Percentiles rank a stretch among this genome's conserved stretches.
Conservation (phyloP, 2,329 filamentous ascomycete genomes). For the Epichloe amarillans region DNA sequence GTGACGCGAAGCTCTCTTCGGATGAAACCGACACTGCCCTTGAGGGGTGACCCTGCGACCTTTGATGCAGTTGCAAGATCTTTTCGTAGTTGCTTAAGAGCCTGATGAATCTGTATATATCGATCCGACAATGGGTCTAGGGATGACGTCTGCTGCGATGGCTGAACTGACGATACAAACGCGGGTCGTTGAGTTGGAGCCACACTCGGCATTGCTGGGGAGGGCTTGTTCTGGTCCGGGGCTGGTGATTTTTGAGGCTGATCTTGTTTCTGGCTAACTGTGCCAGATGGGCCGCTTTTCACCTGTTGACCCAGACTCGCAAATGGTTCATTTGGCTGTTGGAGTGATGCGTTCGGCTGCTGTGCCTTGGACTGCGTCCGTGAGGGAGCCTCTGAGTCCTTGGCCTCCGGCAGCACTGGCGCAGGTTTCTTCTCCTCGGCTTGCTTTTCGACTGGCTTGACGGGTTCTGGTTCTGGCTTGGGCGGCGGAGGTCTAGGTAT, state of each 20-base stretch:
- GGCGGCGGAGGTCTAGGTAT: conserved; percentile 30
- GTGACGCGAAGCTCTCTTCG: conserved; percentile 57
- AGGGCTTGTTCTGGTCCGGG: background rate
- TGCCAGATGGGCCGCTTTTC: conserved; percentile 3
- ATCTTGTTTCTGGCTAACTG: background rate
- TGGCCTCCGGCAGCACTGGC: conserved; percentile 6
- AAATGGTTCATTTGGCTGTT: conserved; percentile 11
- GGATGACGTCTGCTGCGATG: conserved; percentile 2
- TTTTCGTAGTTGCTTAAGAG: conserved; percentile 55
- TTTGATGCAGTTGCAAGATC: conserved; percentile 44
- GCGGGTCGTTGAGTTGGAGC: background rate
- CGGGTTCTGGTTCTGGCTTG: conserved; percentile 16
- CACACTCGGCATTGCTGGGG: background rate
- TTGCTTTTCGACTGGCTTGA: conserved; percentile 1
- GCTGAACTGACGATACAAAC: background rate
- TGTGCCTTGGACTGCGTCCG: conserved; percentile 3
- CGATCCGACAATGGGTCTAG: conserved; percentile 21
- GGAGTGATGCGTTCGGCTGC: background rate
- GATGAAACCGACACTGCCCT: conserved; percentile 56
- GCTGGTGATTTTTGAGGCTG: background rate
- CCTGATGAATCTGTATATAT: conserved; percentile 48
- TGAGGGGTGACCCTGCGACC: conserved; percentile 33
- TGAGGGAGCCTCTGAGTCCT: conserved; percentile 7
- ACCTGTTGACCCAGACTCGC: conserved; percentile 12
- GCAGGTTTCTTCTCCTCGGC: background rate